phyloP scores from a whole-genome alignment of 2,329 filamentous ascomycete species.

The Exophiala sideris region DNA sequence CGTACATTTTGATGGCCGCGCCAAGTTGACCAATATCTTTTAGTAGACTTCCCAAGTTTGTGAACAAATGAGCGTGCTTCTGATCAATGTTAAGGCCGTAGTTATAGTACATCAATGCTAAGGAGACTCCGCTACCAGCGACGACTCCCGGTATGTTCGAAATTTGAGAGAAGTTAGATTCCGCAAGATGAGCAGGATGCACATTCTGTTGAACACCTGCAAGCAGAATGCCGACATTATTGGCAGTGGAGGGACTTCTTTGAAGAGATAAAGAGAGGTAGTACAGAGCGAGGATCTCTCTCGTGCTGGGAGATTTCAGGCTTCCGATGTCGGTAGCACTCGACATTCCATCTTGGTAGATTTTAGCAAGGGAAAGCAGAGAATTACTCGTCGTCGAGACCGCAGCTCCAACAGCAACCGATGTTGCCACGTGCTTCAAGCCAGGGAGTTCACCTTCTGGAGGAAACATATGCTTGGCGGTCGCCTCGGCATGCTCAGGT shows the following conservation, averaged over 20 bases:
- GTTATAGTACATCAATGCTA: conserved; percentile 91
- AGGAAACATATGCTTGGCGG: conserved; percentile 78
- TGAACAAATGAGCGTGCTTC: conserved; percentile 92
- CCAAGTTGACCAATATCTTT: conserved; percentile 95
- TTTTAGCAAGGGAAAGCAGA: conserved; percentile 89
- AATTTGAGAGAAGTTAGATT: conserved; percentile 29
- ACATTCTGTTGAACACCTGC: conserved; percentile 79
- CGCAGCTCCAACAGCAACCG: conserved; percentile 70
- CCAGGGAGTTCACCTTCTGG: conserved; percentile 74
- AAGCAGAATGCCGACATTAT: conserved; percentile 96
- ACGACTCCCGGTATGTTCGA: conserved; percentile 64
- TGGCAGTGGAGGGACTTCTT: conserved; percentile 93
- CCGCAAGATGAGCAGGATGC: conserved; percentile 38
- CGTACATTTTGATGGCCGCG: conserved; percentile 93
- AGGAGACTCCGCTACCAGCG: conserved; percentile 79
- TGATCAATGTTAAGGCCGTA: conserved; percentile 85
- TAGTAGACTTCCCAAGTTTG: conserved; percentile 88
- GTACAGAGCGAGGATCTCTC: conserved; percentile 90
- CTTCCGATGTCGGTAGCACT: conserved; percentile 54
- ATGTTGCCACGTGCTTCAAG: conserved; percentile 67
- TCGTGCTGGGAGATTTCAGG: conserved; percentile 69
- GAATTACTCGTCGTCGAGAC: conserved; percentile 95
- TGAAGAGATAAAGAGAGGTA: conserved; percentile 93
- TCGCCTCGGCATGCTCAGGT: conserved; percentile 78
- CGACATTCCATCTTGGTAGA: conserved; percentile 87